phyloP scores from a whole-genome alignment of 2,329 filamentous ascomycete genomes.

The Exserohilum turcica region DNA sequence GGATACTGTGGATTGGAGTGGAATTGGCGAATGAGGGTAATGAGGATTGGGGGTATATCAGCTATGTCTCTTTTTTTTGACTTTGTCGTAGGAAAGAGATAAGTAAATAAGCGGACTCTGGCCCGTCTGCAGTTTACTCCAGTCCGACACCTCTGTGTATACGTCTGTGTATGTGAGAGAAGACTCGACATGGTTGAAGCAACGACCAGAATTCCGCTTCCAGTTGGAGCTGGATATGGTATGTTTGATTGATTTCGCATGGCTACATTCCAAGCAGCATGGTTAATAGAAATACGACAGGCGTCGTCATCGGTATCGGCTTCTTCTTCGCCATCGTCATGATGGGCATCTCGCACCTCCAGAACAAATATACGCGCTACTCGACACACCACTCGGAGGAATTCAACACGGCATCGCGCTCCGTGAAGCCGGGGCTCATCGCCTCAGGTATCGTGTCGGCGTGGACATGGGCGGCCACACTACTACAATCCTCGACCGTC shows the following conservation, averaged over 20 bases:
- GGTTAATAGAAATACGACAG: slow-evolving; percentile 7
- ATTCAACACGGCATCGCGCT: slow-evolving; percentile 55
- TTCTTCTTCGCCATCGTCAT: slow-evolving; percentile 46
- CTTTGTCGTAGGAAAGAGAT: no score
- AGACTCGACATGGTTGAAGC: slow-evolving; percentile 25
- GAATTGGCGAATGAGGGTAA: no score
- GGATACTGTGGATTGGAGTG: no score
- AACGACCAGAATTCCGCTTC: slow-evolving; percentile 25
- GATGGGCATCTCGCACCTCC: slow-evolving; percentile 47
- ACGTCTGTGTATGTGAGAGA: no score
- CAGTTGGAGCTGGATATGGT: slow-evolving; percentile 55
- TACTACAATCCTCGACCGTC: slow-evolving; percentile 36
- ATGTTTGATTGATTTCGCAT: no score
- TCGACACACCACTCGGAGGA: slow-evolving; percentile 54
- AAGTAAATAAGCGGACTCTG: no score
- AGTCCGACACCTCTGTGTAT: no score
- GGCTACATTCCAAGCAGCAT: no score
- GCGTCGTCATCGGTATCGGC: slow-evolving; percentile 56
- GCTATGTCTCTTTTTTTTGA: no score
- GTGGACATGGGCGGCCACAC: slow-evolving; percentile 57
- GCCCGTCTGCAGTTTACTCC: no score
- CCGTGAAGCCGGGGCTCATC: slow-evolving; percentile 54
- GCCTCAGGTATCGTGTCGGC: slow-evolving; percentile 55
- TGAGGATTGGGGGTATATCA: no score
- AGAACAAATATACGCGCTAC: slow-evolving; percentile 43